These are phyloP conservation scores for Notholithocarpus densiflorus DNA, from an alignment of 306 rosid genomes.

Conservation along the genomic window DNA sequence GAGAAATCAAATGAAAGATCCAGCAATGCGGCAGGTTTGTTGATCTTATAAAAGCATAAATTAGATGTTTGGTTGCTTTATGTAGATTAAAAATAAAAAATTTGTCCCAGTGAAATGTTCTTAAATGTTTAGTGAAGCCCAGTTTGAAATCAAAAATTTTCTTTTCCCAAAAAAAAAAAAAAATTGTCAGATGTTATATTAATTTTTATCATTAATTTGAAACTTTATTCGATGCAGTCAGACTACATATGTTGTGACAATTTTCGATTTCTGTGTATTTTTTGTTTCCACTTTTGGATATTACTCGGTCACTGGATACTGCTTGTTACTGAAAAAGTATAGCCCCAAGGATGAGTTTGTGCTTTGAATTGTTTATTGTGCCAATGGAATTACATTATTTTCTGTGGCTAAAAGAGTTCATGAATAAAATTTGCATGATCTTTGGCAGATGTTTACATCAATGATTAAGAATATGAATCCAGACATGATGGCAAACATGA, in stretches of 20 bases:
- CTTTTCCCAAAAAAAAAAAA: no score
- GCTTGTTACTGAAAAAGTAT: background rate
- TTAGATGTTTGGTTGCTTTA: background rate
- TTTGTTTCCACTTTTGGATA: background rate
- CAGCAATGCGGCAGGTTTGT: slow-evolving; percentile 88
- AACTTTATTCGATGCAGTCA: background rate
- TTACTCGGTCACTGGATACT: background rate
- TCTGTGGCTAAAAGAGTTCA: background rate
- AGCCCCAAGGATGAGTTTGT: background rate
- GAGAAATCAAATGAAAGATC: slow-evolving; percentile 96
- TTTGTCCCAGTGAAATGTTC: no score
- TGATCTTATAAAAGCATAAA: slow-evolving; percentile 16
- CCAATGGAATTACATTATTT: background rate
- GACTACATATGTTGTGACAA: background rate
- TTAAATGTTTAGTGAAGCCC: no score
- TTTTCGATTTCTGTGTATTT: background rate
- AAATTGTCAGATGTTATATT: no score
- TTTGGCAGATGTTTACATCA: slow-evolving; percentile 83
- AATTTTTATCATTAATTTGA: no score
- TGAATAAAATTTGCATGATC: background rate
- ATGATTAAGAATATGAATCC: slow-evolving; percentile 96
- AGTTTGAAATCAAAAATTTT: no score
- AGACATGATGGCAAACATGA: slow-evolving; percentile 92
- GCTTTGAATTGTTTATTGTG: background rate
- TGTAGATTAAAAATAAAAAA: background rate